Evolutionary conservation across 257 asterid species (phyloP).

Genomic region (Solanum chmielewskii): DNA sequence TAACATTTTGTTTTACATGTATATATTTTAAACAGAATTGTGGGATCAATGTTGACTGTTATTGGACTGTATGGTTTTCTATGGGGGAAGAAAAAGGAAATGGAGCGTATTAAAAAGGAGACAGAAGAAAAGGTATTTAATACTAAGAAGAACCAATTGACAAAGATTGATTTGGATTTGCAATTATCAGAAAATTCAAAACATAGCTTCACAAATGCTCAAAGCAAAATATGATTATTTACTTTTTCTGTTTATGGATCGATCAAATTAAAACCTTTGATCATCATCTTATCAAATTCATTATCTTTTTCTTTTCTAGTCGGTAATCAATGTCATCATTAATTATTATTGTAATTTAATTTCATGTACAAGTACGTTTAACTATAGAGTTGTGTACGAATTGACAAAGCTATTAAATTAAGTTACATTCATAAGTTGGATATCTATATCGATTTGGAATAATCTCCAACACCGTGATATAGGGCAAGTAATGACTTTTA

Average conservation of each 20-base stretch:
- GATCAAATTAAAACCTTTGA: not conserved
- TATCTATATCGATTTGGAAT: not conserved
- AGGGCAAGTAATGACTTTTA: too few relatives aligned
- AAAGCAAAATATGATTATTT: not conserved
- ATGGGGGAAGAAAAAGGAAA: slow-evolving; percentile 73
- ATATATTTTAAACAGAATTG: slow-evolving; percentile 21
- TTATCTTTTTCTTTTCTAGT: not conserved
- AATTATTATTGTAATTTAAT: not conserved
- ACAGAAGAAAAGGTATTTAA: not conserved
- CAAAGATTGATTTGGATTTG: not conserved
- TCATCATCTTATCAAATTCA: not conserved
- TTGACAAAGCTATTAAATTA: too few relatives aligned
- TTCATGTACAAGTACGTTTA: not conserved
- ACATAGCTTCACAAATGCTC: not conserved
- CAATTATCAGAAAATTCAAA: not conserved
- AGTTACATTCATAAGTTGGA: not conserved
- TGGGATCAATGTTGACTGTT: slow-evolving; percentile 51
- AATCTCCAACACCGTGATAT: not conserved
- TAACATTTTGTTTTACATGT: not conserved
- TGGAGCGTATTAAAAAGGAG: not conserved
- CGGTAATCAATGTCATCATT: not conserved
- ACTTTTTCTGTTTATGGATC: not conserved
- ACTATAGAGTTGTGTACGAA: not conserved
- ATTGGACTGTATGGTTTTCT: slow-evolving; percentile 62
- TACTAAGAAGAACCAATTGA: not conserved